A percentile compares a stretch with the other conserved stretches of the same genome.
phyloP scores from a whole-genome alignment of 129 eudicot genomes.

The Scalesia atractyloides region DNA sequence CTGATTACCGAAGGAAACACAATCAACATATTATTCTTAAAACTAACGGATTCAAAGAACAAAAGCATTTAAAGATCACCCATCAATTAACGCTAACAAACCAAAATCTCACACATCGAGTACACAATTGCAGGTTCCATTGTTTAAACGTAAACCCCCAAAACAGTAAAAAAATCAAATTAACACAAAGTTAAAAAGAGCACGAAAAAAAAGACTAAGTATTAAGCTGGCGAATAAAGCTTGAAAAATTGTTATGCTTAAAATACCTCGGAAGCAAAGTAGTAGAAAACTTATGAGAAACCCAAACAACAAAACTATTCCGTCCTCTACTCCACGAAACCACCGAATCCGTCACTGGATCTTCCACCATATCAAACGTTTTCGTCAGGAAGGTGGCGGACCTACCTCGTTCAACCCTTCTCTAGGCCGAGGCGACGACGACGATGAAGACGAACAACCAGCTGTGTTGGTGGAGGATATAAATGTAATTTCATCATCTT shows the following conservation, averaged over 20 bases:
- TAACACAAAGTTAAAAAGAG: neutral
- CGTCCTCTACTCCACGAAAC: conserved; percentile 77
- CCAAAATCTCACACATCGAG: neutral
- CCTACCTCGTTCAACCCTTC: conserved; percentile 79
- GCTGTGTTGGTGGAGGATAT: conserved; percentile 27
- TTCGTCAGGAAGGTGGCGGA: conserved; percentile 87
- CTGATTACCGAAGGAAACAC: too few relatives aligned
- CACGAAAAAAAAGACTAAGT: conserved; percentile 47
- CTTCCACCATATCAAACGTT: conserved; percentile 88
- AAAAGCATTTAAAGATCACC: neutral
- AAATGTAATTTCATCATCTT: conserved; percentile 46
- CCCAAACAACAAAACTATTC: conserved; percentile 94
- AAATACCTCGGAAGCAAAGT: conserved; percentile 71
- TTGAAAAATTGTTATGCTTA: conserved; percentile 87
- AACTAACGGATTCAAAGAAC: neutral
- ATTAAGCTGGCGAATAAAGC: conserved; percentile 92
- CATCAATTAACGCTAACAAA: neutral
- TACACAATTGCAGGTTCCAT: neutral
- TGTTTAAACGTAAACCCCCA: neutral
- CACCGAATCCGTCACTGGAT: conserved; percentile 72
- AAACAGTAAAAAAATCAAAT: neutral
- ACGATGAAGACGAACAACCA: conserved; percentile 43
- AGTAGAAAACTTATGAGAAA: conserved; percentile 63
- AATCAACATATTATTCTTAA: neutral
- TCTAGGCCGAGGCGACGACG: conserved; percentile 57